Conservation (phyloP, 2,329 filamentous ascomycete genomes). For the Penicillium sp. region DNA sequence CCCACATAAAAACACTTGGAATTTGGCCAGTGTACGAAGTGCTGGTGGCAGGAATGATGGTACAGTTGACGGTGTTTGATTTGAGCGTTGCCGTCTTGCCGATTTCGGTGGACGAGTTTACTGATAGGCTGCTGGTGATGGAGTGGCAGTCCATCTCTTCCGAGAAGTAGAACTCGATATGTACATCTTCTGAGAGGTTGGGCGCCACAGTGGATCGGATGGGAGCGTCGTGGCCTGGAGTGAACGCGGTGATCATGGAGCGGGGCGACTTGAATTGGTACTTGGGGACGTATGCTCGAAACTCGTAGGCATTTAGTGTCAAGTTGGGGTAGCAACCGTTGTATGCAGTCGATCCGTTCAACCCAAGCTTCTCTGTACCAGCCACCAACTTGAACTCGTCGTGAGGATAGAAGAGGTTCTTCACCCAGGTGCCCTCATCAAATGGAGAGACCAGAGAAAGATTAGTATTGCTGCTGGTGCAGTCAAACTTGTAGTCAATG, state of each 20-base stretch:
- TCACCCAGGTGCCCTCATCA: slow-evolving; percentile 50
- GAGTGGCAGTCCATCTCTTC: slow-evolving; percentile 56
- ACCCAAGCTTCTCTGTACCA: slow-evolving; percentile 44
- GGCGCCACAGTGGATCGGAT: slow-evolving; percentile 48
- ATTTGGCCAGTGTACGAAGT: slow-evolving; percentile 48
- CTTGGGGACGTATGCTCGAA: slow-evolving; percentile 56
- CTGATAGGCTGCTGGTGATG: slow-evolving; percentile 47
- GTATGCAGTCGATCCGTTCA: slow-evolving; percentile 44
- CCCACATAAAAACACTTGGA: slow-evolving; percentile 51
- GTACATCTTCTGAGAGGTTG: slow-evolving; percentile 45
- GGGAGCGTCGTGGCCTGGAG: slow-evolving; percentile 58
- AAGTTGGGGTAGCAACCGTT: slow-evolving; percentile 55
- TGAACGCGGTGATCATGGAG: slow-evolving; percentile 57
- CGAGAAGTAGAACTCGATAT: slow-evolving; percentile 53
- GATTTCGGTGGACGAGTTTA: slow-evolving; percentile 52
- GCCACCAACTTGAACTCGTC: slow-evolving; percentile 50
- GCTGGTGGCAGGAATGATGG: slow-evolving; percentile 32
- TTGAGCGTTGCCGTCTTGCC: slow-evolving; percentile 45
- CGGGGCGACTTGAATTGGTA: slow-evolving; percentile 47
- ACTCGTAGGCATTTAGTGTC: slow-evolving; percentile 55
- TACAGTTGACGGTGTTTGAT: slow-evolving; percentile 44
- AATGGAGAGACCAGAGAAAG: slow-evolving; percentile 55
- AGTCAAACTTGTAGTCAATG: slow-evolving; percentile 55
- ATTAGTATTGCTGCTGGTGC: slow-evolving; percentile 39
- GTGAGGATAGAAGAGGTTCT: slow-evolving; percentile 60